A percentile compares a stretch with the other conserved stretches of the same genome.
Evolutionary conservation across 768 basidiomycete species (phyloP).

Genomic region (Trametes punicea): DNA sequence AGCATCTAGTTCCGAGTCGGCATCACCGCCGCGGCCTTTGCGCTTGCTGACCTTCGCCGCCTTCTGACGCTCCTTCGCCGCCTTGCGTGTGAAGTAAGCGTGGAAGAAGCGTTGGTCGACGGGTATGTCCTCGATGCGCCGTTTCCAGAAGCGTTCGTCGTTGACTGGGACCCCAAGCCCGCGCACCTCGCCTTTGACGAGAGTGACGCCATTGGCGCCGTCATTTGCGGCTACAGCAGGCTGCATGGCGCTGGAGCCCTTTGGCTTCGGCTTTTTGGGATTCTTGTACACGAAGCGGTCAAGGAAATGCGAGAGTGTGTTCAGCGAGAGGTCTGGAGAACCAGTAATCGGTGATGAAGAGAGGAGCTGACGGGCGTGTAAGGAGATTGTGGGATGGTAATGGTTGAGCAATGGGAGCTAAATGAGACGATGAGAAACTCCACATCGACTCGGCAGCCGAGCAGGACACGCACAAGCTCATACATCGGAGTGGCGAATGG

Average conservation of each 20-base stretch:
- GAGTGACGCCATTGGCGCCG: conserved; percentile 67
- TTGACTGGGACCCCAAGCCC: conserved; percentile 55
- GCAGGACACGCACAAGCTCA: conserved; percentile 67
- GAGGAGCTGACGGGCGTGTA: conserved; percentile 84
- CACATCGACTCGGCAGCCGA: no score
- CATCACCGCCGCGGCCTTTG: conserved; percentile 39
- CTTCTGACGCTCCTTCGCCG: conserved; percentile 49
- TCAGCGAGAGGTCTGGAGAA: conserved; percentile 83
- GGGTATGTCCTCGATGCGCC: conserved; percentile 66
- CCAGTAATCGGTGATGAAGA: conserved; percentile 70
- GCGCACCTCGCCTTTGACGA: conserved; percentile 57
- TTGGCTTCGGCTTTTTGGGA: conserved; percentile 68
- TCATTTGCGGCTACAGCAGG: conserved; percentile 62
- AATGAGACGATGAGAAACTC: no score
- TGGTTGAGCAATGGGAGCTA: conserved; percentile 76
- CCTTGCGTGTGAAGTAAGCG: conserved; percentile 78
- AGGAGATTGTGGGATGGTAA: conserved; percentile 86
- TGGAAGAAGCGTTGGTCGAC: conserved; percentile 94
- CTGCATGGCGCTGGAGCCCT: conserved; percentile 94
- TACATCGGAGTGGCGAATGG: conserved; percentile 80
- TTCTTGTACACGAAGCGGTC: conserved; percentile 98
- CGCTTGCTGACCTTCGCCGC: conserved; percentile 45
- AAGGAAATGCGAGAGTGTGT: conserved; percentile 92
- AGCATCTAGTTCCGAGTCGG: conserved; percentile 30
- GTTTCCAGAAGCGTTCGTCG: conserved; percentile 70